phyloP scores from a whole-genome alignment of 495 filamentous ascomycete genomes.

The Hyphodiscus hymeniophilus region DNA sequence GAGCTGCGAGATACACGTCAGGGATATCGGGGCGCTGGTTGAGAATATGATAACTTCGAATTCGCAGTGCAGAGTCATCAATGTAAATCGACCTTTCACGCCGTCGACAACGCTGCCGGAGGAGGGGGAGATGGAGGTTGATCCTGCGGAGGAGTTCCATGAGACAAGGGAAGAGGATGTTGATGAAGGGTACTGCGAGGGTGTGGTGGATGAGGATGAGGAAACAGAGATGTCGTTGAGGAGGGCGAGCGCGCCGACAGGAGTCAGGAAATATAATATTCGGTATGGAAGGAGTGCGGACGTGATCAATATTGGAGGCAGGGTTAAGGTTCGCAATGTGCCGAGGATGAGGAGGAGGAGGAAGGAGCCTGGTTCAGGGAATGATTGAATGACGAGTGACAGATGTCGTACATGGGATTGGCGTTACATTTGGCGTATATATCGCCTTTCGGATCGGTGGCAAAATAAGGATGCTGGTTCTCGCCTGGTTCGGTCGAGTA shows the following conservation, averaged over 20 bases:
- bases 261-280: conserved; percentile 16
- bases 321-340: conserved; percentile 11
- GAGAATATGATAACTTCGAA: conserved; percentile 18
- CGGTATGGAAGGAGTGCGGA: conserved; percentile 7
- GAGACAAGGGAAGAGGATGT: neutral
- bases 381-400: too few relatives aligned
- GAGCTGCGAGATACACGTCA: conserved; percentile 10
- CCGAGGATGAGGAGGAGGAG: conserved; percentile 18
- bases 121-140: neutral
- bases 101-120: neutral
- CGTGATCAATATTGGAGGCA: neutral
- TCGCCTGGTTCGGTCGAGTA: too few relatives aligned
- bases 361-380: too few relatives aligned
- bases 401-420: too few relatives aligned
- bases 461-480: too few relatives aligned
- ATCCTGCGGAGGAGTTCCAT: neutral
- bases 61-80: conserved; percentile 17
- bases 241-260: conserved; percentile 16
- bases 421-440: too few relatives aligned
- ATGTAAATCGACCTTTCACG: neutral
- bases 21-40: conserved; percentile 16
- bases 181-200: conserved; percentile 20
- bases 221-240: conserved; percentile 11
- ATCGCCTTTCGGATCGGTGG: too few relatives aligned
- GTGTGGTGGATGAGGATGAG: conserved; percentile 3